Evolutionary conservation across 768 basidiomycete genomes (phyloP).

Genomic region (Pulveroboletus ravenelii): DNA sequence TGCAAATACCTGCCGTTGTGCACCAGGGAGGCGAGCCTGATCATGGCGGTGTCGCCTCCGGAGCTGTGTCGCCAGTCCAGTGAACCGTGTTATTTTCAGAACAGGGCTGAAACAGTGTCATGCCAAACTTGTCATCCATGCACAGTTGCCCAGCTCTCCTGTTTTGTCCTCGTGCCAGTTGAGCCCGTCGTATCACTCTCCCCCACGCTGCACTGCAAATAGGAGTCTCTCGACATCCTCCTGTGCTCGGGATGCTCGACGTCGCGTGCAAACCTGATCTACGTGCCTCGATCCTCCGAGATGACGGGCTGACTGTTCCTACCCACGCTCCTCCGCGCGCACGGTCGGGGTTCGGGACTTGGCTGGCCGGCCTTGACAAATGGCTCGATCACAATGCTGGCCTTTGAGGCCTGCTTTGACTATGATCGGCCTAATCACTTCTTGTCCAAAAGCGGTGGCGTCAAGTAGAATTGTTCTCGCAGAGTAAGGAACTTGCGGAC

Average conservation of each 20-base stretch:
- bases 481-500: neutral
- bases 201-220: neutral
- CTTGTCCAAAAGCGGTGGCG: neutral
- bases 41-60: neutral
- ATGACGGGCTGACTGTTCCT: no score
- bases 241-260: neutral
- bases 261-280: no score
- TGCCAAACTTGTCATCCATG: slow-evolving; percentile 4
- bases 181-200: no score
- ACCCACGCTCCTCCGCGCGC: no score
- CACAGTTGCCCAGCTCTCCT: neutral
- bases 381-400: no score
- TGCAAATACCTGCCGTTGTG: neutral
- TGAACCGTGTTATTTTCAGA: neutral
- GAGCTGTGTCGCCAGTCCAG: neutral
- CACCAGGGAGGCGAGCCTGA: no score
- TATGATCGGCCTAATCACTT: neutral
- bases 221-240: neutral
- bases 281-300: no score
- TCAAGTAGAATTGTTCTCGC: neutral
- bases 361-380: no score
- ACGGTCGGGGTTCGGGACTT: no score
- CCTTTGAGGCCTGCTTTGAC: no score
- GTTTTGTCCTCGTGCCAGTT: neutral
- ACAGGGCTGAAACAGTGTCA: neutral